Evolutionary conservation across 257 asterid species (phyloP).

Genomic region (Paulownia fortunei): DNA sequence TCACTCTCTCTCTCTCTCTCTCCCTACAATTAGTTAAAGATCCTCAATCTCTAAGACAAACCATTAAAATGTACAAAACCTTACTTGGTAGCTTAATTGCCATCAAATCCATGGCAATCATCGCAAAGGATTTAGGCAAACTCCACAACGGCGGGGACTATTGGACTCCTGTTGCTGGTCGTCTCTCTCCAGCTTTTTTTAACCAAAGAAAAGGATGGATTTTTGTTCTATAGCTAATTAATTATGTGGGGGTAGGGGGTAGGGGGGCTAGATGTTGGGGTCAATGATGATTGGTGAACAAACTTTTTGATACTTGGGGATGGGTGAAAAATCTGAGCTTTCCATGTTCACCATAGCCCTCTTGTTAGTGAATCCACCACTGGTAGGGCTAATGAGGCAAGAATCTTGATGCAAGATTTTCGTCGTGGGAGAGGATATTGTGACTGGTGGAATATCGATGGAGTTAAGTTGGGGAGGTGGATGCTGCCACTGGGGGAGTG

Average conservation of each 20-base stretch:
- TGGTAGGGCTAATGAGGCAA: conserved; percentile 40
- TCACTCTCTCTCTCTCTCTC: conserved; percentile 38
- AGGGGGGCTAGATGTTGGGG: conserved; percentile 42
- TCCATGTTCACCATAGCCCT: conserved; percentile 43
- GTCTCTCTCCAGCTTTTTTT: not conserved
- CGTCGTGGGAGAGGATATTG: conserved; percentile 56
- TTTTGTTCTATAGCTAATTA: conserved; percentile 20
- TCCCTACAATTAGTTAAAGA: conserved; percentile 55
- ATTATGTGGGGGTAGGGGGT: not conserved
- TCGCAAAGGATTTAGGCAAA: conserved; percentile 28
- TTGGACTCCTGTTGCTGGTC: not conserved
- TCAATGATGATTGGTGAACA: conserved; percentile 78
- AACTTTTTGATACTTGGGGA: conserved; percentile 66
- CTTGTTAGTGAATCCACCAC: conserved; percentile 57
- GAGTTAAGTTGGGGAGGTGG: conserved; percentile 96
- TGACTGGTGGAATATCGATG: conserved; percentile 87
- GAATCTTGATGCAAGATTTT: conserved; percentile 53
- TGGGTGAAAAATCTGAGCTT: conserved; percentile 54
- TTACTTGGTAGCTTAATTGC: conserved; percentile 41
- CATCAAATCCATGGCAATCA: conserved; percentile 47
- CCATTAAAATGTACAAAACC: conserved; percentile 56
- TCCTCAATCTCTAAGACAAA: conserved; percentile 64
- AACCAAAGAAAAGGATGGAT: conserved; percentile 43
- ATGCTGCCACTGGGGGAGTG: conserved; percentile 96
- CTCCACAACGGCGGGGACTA: conserved; percentile 4